Percentiles rank a stretch among this genome's conserved stretches.
Evolutionary conservation across 441 rosid species (phyloP).

Genomic region (Populus tomentosa): DNA sequence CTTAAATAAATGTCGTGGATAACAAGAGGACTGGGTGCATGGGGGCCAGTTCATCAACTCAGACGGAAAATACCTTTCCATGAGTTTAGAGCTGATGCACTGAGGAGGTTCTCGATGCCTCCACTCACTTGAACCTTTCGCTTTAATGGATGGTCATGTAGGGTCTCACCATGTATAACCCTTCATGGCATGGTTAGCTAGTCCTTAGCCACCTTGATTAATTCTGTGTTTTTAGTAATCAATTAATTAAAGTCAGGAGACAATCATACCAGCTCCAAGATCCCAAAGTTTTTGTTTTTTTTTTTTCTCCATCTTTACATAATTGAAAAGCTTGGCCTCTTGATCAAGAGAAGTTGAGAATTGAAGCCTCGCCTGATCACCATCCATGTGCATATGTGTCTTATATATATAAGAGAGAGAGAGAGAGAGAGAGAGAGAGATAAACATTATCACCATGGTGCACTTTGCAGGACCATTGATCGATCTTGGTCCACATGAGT

Average conservation of each 20-base stretch:
- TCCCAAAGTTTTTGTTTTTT: background rate
- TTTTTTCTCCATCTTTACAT: no score
- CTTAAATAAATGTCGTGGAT: constrained; percentile 6
- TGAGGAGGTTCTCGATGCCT: constrained; percentile 18
- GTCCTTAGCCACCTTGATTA: no score
- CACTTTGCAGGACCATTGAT: constrained; percentile 8
- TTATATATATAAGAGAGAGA: no score
- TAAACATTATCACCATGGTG: background rate
- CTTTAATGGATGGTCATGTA: background rate
- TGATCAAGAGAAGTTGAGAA: background rate
- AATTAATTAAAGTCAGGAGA: background rate
- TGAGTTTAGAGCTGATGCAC: constrained; percentile 10
- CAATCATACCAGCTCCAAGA: background rate
- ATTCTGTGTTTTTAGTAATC: background rate
- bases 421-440: no score
- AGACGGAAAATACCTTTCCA: constrained; percentile 33
- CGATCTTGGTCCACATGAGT: constrained; percentile 5
- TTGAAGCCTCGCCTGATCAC: background rate
- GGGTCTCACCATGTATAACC: background rate
- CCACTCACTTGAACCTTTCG: constrained; percentile 8
- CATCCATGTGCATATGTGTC: no score
- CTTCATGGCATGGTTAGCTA: background rate
- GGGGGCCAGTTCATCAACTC: constrained; percentile 23
- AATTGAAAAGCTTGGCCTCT: background rate
- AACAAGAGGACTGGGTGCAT: background rate